Conservation (phyloP, 345 rosid species). For the Noccaea bulbosa region DNA sequence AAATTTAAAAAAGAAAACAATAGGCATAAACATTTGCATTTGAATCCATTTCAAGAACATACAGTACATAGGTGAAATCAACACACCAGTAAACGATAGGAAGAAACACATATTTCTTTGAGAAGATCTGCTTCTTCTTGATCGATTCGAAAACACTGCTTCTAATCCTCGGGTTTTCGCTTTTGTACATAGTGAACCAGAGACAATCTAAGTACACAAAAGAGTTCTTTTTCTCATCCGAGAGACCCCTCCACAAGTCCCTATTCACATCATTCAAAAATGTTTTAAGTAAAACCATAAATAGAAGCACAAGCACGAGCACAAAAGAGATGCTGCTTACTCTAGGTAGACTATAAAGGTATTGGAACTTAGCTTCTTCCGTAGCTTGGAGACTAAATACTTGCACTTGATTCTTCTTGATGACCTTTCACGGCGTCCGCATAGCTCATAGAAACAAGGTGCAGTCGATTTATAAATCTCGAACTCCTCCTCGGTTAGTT, state of each 20-base stretch:
- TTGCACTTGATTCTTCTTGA: slow-evolving; percentile 46
- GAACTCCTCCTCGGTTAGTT: slow-evolving; percentile 40
- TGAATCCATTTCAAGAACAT: not conserved
- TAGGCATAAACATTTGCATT: not conserved
- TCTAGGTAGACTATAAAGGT: slow-evolving; percentile 45
- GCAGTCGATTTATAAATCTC: slow-evolving; percentile 33
- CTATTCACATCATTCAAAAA: slow-evolving; percentile 43
- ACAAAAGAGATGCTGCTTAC: slow-evolving; percentile 46
- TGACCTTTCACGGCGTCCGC: slow-evolving; percentile 52
- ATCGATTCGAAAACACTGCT: slow-evolving; percentile 58
- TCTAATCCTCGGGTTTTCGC: slow-evolving; percentile 37
- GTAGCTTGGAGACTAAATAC: slow-evolving; percentile 38
- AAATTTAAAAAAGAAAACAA: not conserved
- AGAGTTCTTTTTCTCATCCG: slow-evolving; percentile 49
- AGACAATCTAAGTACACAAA: slow-evolving; percentile 57
- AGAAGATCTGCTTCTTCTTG: slow-evolving; percentile 58
- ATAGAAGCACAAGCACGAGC: not conserved
- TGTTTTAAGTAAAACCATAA: not conserved
- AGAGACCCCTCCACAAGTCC: slow-evolving; percentile 54
- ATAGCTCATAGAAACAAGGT: slow-evolving; percentile 52
- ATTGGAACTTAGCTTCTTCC: slow-evolving; percentile 46
- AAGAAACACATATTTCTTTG: slow-evolving; percentile 66
- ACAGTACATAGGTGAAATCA: not conserved
- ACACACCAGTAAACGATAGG: slow-evolving; percentile 71
- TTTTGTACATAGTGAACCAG: slow-evolving; percentile 63